Evolutionary conservation across 1,284 basidiomycete species (phyloP).

Genomic region (Moniliophthora roreri): DNA sequence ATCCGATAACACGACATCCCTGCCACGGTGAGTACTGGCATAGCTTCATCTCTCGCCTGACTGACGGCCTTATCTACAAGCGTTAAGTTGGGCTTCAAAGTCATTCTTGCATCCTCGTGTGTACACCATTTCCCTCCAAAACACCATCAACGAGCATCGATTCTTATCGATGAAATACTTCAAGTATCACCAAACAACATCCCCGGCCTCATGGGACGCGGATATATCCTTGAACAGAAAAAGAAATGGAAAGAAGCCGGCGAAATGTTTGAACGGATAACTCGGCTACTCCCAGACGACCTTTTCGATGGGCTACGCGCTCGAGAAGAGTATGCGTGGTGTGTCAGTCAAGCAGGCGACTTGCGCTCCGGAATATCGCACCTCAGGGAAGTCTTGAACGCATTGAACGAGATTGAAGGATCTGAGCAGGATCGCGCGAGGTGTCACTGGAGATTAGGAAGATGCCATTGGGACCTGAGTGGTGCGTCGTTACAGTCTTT

Average conservation of each 20-base stretch:
- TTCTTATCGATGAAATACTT: constrained; percentile 75
- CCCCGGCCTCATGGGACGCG: constrained; percentile 72
- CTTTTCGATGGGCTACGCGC: constrained; percentile 62
- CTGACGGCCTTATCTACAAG: constrained; percentile 38
- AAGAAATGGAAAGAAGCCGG: constrained; percentile 74
- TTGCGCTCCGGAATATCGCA: constrained; percentile 52
- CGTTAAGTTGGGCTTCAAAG: constrained; percentile 60
- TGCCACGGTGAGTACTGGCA: constrained; percentile 44
- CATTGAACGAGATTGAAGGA: constrained; percentile 54
- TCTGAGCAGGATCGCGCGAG: constrained; percentile 65
- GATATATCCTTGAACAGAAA: constrained; percentile 68
- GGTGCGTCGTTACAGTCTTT: constrained; percentile 44
- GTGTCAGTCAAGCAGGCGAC: constrained; percentile 60
- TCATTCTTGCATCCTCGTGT: constrained; percentile 69
- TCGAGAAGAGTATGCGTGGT: constrained; percentile 87
- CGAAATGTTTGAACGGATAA: constrained; percentile 56
- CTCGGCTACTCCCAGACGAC: constrained; percentile 46
- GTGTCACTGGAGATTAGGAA: constrained; percentile 47
- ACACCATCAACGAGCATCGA: constrained; percentile 79
- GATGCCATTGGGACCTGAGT: constrained; percentile 55
- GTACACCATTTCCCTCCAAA: constrained; percentile 90
- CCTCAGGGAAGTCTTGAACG: constrained; percentile 60
- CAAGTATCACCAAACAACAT: constrained; percentile 61
- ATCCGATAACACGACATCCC: constrained; percentile 53
- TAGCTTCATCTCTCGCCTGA: neutral